phyloP scores from a whole-genome alignment of 768 basidiomycete species.

The Termitomyces eurrhizus region DNA sequence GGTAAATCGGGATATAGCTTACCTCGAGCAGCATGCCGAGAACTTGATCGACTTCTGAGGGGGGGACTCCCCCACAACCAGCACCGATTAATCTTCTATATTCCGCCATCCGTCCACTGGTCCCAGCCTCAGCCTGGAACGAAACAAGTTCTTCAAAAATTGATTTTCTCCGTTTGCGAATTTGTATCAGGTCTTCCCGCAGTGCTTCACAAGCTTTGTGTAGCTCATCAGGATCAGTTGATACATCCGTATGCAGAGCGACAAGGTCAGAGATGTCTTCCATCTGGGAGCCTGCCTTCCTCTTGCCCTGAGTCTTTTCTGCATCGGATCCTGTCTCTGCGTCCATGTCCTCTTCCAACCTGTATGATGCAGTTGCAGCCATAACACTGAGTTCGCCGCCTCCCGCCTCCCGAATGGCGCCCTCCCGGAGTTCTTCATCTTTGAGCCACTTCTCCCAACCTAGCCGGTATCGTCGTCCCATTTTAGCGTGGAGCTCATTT shows the following conservation, averaged over 20 bases:
- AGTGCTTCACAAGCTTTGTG: slow-evolving; percentile 54
- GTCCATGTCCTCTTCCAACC: slow-evolving; percentile 44
- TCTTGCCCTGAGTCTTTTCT: slow-evolving; percentile 52
- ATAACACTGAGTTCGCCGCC: slow-evolving; percentile 52
- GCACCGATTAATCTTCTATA: slow-evolving; percentile 87
- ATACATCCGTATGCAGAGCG: slow-evolving; percentile 52
- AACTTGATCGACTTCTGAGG: slow-evolving; percentile 85
- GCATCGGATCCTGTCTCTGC: slow-evolving; percentile 31
- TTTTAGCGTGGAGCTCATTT: slow-evolving; percentile 61
- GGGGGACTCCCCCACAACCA: slow-evolving; percentile 83
- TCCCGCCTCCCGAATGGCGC: slow-evolving; percentile 55
- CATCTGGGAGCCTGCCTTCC: slow-evolving; percentile 40
- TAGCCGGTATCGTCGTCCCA: slow-evolving; percentile 76
- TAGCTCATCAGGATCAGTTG: slow-evolving; percentile 52
- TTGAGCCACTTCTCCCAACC: slow-evolving; percentile 95
- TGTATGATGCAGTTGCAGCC: slow-evolving; percentile 40
- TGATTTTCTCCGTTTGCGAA: slow-evolving; percentile 63
- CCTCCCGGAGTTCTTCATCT: slow-evolving; percentile 80
- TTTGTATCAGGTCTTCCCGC: slow-evolving; percentile 60
- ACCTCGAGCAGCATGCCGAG: slow-evolving; percentile 85
- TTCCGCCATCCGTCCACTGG: slow-evolving; percentile 82
- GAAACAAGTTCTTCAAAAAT: slow-evolving; percentile 74
- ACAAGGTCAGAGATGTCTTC: slow-evolving; percentile 67
- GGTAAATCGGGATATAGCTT: slow-evolving; percentile 14
- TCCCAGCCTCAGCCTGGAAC: slow-evolving; percentile 88